Conservation (phyloP, 2,329 filamentous ascomycete genomes). For the Cladorrhinum sp. region DNA sequence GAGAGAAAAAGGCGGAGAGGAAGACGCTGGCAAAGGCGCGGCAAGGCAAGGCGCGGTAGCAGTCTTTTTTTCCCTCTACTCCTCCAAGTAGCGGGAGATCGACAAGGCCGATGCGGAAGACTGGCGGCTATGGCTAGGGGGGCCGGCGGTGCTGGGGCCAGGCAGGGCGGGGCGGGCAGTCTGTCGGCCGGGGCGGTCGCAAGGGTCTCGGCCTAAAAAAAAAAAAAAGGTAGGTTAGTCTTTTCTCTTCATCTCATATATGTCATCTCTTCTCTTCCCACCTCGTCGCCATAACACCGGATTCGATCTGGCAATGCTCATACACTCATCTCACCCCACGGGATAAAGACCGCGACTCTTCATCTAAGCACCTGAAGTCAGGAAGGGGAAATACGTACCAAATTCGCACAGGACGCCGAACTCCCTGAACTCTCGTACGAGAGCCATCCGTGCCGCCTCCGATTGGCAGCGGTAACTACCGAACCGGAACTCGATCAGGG, state of each 20-base stretch:
- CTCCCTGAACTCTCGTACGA: conserved; percentile 28
- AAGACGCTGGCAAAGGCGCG: background rate
- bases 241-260: background rate
- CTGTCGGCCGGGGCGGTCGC: background rate
- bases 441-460: conserved; percentile 41
- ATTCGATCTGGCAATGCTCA: background rate
- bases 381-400: conserved; percentile 15
- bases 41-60: too few species aligned
- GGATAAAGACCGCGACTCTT: background rate
- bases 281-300: background rate
- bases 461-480: conserved; percentile 55
- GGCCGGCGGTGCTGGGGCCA: background rate
- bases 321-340: background rate
- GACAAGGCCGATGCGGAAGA: background rate
- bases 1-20: too few species aligned
- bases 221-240: background rate
- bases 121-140: background rate
- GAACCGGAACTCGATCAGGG: conserved; percentile 47
- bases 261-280: background rate
- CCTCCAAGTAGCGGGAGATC: background rate
- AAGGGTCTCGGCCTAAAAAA: background rate
- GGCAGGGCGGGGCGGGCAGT: background rate
- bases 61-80: too few species aligned
- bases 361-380: background rate
- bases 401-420: conserved; percentile 22